Base-by-base conservation (phyloP, 768 basidiomycete species). In the Cystobasidiopsis lactophilus region DNA sequence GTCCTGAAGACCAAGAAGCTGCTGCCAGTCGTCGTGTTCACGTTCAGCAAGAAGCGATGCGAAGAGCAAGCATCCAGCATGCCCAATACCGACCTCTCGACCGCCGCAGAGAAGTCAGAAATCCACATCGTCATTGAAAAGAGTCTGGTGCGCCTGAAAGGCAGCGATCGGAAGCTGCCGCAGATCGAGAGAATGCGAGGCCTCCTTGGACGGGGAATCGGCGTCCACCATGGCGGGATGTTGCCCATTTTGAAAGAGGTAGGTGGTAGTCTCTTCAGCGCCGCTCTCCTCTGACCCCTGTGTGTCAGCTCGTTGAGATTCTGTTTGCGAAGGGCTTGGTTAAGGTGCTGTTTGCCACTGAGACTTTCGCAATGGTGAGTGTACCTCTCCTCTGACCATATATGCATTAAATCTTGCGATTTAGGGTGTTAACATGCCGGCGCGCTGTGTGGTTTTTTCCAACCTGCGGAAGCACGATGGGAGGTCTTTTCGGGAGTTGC, bases 341-440 rank as follows among this genome's bases (percentile, higher is more conserved):
- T 56, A 96, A 95, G 67, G 77, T 93, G 21, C 69, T 99, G 5
- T 98, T 98, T 64, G 93, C 93, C 1, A 98, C 93, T 3, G 93
- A 98, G 68, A 98, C 93, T 0, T 98, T 98, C 65, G 91, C 91
- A 0, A 96, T 98, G 91, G 89, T 86, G 52, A 53, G 71, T 62
- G n/a, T 23, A 5, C 27, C 23, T 30, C 27, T 19, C 13, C 33
- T 44, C 9, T 39, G 3, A 11, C 19, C 24, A n/a, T 23, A 3
- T 7, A 39, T 30, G 30, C 38, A 53, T 48, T 23, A 40, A 9
- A 39, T 38, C n/a, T 7, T 35, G 33, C 13, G 16, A 5, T 51
- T 9, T 55, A 95, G 89, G 93, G 93, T 46, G 93, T 98, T 51
- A 98, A 98, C 67, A 98, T 98, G 93, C 93, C 93, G 19, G 85